Conservation (phyloP, 2,329 filamentous ascomycete genomes). For the Cytospora chrysosperma region DNA sequence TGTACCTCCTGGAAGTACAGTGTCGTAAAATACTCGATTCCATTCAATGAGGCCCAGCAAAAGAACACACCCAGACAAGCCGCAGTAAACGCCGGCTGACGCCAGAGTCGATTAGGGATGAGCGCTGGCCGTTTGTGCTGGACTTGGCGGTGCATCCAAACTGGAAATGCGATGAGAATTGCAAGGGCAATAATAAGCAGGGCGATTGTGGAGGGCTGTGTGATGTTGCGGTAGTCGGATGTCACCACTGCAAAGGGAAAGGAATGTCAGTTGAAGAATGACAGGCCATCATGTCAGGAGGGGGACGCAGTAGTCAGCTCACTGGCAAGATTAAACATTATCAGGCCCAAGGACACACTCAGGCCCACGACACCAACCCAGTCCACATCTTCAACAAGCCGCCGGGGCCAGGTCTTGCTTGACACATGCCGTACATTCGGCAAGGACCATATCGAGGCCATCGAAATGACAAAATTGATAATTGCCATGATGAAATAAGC, state of each 20-base stretch:
- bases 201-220: conserved; percentile 41
- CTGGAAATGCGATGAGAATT: conserved; percentile 48
- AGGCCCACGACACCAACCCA: conserved; percentile 51
- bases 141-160: conserved; percentile 55
- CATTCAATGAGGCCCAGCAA: conserved; percentile 46
- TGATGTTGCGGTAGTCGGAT: conserved; percentile 38
- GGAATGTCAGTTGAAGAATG: background rate
- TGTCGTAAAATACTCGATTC: conserved; percentile 47
- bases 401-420: conserved; percentile 30
- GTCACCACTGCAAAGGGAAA: conserved; percentile 34
- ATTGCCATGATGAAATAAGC: conserved; percentile 42
- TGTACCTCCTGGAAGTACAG: conserved; percentile 53
- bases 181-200: conserved; percentile 44
- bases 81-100: conserved; percentile 52
- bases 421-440: conserved; percentile 30
- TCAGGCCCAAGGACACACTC: conserved; percentile 45
- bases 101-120: conserved; percentile 61
- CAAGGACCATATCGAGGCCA: conserved; percentile 38
- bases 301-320: background rate
- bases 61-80: conserved; percentile 53
- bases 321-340: conserved; percentile 51
- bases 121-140: conserved; percentile 48
- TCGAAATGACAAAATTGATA: conserved; percentile 38
- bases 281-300: background rate
- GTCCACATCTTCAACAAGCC: conserved; percentile 45